These are phyloP conservation scores for Passalora sequoiae DNA, from an alignment of 2,329 filamentous ascomycete species.

Conservation along the genomic window DNA sequence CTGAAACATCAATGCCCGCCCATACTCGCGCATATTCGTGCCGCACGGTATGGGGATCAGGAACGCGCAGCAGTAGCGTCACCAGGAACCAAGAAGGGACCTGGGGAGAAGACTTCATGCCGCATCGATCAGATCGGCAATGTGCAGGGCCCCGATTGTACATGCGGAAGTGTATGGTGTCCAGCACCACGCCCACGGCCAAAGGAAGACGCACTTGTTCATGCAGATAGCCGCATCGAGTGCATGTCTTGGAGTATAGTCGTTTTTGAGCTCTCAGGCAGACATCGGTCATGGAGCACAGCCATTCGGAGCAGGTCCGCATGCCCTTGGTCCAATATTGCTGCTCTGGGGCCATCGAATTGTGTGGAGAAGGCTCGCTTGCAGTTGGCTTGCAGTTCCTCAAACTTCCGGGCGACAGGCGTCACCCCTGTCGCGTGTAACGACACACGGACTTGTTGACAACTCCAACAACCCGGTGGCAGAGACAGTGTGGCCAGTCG, in stretches of 20 bases:
- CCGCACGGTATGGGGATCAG: conserved; percentile 30
- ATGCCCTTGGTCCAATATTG: not conserved
- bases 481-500: conserved; percentile 13
- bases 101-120: conserved; percentile 3
- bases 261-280: too few species aligned
- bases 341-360: not conserved
- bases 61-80: conserved; percentile 31
- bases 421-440: conserved; percentile 18
- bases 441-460: conserved; percentile 9
- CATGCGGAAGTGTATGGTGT: conserved; percentile 1
- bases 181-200: not conserved
- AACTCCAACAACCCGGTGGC: conserved; percentile 19
- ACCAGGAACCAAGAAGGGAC: conserved; percentile 10
- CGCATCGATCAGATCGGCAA: conserved; percentile 7
- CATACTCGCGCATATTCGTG: conserved; percentile 15
- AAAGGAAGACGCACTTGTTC: not conserved
- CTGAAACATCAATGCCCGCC: conserved; percentile 18
- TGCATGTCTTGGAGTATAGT: not conserved
- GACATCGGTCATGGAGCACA: too few species aligned
- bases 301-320: too few species aligned
- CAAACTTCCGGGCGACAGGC: conserved; percentile 8
- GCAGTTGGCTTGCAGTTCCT: conserved; percentile 13
- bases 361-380: conserved; percentile 20
- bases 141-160: conserved; percentile 5
- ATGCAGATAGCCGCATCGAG: conserved; percentile 2